A percentile compares a stretch with the other conserved stretches of the same genome.
Conservation (phyloP, 129 eudicot genomes). For the Logfia minima region DNA sequence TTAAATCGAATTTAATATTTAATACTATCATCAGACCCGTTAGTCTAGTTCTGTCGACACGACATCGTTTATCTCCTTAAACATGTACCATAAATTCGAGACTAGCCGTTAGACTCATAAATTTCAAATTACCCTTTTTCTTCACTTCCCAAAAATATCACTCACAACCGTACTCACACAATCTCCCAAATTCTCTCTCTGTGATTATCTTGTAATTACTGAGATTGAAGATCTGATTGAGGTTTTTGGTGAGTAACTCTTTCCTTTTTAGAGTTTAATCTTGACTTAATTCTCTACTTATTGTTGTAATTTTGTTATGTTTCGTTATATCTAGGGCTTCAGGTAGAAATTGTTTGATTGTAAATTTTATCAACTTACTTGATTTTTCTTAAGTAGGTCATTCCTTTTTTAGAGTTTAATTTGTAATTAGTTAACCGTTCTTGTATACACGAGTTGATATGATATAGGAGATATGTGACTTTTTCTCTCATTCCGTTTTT, state of each 20-base stretch:
- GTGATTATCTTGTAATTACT: not conserved
- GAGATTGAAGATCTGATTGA: constrained; percentile 19
- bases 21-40: constrained; percentile 27
- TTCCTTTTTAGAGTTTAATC: constrained; percentile 23
- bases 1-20: not conserved
- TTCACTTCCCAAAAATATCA: constrained; percentile 16
- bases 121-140: constrained; percentile 40
- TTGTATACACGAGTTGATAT: constrained; percentile 9
- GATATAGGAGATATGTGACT: constrained; percentile 9
- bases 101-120: constrained; percentile 60
- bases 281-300: not conserved
- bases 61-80: not conserved
- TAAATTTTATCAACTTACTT: constrained; percentile 14
- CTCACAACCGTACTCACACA: constrained; percentile 2
- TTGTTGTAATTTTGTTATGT: constrained; percentile 9
- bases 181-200: constrained; percentile 20
- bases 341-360: constrained; percentile 29
- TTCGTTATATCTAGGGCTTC: constrained; percentile 34
- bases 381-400: not conserved
- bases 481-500: not conserved
- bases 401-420: not conserved
- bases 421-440: not conserved
- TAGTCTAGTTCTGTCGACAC: constrained; percentile 12
- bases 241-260: constrained; percentile 35
- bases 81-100: constrained; percentile 33